A percentile compares a stretch with the other conserved stretches of the same genome.
phyloP scores from a whole-genome alignment of 257 asterid species.

The Solanum appendiculatum region DNA sequence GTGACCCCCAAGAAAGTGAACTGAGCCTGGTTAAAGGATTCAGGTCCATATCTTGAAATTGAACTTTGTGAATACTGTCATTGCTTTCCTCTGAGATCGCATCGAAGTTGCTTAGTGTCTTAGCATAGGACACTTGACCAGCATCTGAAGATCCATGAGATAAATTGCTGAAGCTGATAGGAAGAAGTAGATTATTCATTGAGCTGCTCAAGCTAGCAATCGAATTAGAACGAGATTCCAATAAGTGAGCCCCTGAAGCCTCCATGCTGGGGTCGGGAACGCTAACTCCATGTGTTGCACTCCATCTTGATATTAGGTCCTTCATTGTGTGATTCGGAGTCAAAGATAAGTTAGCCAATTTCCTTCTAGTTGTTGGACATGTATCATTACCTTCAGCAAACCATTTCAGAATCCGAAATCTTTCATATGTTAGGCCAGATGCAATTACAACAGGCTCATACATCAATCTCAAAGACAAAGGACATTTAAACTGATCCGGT shows the following conservation, averaged over 20 bases:
- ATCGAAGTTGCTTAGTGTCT: constrained; percentile 19
- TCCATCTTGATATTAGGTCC: constrained; percentile 91
- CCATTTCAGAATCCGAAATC: constrained; percentile 92
- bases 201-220: constrained; percentile 22
- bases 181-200: neutral
- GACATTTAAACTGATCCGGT: constrained; percentile 72
- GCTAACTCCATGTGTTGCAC: constrained; percentile 68
- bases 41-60: constrained; percentile 18
- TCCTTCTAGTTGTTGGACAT: constrained; percentile 89
- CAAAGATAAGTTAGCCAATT: constrained; percentile 69
- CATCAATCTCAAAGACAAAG: constrained; percentile 65
- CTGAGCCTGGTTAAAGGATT: constrained; percentile 27
- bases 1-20: constrained; percentile 62
- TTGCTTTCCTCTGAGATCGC: neutral
- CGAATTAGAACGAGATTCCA: constrained; percentile 53
- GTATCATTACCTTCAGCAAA: constrained; percentile 84
- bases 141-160: constrained; percentile 61
- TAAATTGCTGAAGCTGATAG: constrained; percentile 34
- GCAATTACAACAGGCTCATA: constrained; percentile 71
- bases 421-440: constrained; percentile 81
- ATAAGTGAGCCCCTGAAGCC: constrained; percentile 57
- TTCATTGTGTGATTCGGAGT: constrained; percentile 89
- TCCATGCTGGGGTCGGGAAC: constrained; percentile 90
- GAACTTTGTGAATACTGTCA: neutral
- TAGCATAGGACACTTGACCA: constrained; percentile 39